Conservation (phyloP, 495 filamentous ascomycete genomes). For the Neurospora africana region DNA sequence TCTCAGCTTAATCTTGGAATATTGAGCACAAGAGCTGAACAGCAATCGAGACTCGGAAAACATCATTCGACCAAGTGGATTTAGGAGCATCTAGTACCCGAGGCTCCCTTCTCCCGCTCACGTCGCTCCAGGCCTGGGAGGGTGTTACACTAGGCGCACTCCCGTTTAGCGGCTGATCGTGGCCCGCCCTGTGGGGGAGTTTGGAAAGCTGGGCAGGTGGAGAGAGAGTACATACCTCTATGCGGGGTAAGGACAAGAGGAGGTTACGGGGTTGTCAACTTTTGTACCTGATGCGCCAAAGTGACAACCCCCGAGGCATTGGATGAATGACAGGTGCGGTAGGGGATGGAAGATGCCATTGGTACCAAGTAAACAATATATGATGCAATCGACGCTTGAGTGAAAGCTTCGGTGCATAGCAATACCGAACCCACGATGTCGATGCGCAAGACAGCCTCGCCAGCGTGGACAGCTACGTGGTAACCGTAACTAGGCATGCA, state of each 20-base stretch:
- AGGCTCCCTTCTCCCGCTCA: background rate
- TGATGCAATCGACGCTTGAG: background rate
- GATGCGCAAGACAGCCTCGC: background rate
- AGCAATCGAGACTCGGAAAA: background rate
- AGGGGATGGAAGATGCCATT: background rate
- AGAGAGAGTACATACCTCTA: background rate
- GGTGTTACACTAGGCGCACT: background rate
- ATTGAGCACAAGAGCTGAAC: background rate
- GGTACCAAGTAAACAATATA: background rate
- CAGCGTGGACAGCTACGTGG: background rate
- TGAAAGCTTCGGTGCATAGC: background rate
- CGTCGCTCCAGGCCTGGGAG: background rate
- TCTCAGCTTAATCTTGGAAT: background rate
- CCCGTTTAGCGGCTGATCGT: background rate
- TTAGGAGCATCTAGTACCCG: background rate
- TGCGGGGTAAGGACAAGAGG: background rate
- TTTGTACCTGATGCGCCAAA: background rate
- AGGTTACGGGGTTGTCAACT: background rate
- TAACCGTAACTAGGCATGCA: background rate
- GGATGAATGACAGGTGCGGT: background rate
- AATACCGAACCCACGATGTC: background rate
- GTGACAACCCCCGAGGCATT: background rate
- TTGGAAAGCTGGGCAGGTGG: background rate
- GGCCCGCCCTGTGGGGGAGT: background rate
- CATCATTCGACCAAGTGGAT: background rate